Evolutionary conservation across 225 moss, liverwort and hornwort genomes (phyloP).

Genomic region (Pleurozium schreberi): DNA sequence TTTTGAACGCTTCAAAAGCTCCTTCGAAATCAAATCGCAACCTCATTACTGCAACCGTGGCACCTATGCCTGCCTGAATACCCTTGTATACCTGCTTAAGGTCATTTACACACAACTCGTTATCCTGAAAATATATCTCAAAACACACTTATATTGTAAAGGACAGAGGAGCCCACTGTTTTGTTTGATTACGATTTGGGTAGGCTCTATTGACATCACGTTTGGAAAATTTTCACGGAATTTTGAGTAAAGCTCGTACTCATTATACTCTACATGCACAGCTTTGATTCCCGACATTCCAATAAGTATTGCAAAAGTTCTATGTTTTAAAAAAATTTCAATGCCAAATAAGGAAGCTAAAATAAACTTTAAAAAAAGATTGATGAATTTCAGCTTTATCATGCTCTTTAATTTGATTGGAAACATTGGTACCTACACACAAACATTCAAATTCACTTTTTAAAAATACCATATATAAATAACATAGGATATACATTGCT

Average conservation of each 20-base stretch:
- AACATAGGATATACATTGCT: not conserved
- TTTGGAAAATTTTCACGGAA: fast-evolving
- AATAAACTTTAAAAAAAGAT: not conserved
- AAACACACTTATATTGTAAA: not conserved
- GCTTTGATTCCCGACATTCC: not conserved
- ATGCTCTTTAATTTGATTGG: not conserved
- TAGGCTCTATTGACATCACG: not conserved
- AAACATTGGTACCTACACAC: no score
- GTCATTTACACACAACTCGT: not conserved
- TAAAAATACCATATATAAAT: not conserved
- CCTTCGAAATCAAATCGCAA: constrained; percentile 15
- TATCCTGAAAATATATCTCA: not conserved
- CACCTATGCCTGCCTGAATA: not conserved
- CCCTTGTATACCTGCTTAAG: constrained; percentile 46
- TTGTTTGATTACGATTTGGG: not conserved
- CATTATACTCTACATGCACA: not conserved
- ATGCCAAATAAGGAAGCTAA: not conserved
- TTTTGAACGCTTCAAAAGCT: not conserved
- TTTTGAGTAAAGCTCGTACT: fast-evolving
- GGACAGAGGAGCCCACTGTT: not conserved
- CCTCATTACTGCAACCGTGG: constrained; percentile 30
- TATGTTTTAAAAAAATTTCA: no score
- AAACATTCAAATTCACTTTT: not conserved
- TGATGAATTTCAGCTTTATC: no score
- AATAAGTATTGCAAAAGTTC: not conserved